Evolutionary conservation across 768 basidiomycete species (phyloP).

Genomic region (Suillus weaverae): DNA sequence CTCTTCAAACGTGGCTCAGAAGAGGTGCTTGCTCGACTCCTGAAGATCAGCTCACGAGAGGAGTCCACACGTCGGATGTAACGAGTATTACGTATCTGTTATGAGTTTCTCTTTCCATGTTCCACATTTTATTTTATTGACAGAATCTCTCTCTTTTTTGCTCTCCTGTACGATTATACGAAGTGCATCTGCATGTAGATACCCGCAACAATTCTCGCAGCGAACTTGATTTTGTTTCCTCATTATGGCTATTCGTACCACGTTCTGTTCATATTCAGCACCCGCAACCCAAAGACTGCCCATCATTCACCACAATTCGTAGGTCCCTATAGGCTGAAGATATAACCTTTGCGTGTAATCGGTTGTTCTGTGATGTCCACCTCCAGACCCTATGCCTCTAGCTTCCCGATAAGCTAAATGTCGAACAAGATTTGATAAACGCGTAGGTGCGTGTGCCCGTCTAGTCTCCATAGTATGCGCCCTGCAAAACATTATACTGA

Average conservation of each 20-base stretch:
- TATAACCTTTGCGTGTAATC: not conserved
- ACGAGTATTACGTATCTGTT: slow-evolving; percentile 1
- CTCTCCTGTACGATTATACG: not conserved
- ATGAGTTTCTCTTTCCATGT: slow-evolving; percentile 1
- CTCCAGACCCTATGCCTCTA: slow-evolving; percentile 14
- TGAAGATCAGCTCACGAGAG: slow-evolving; percentile 77
- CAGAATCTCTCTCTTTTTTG: not conserved
- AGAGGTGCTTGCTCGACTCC: slow-evolving; percentile 80
- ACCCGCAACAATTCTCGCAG: not conserved
- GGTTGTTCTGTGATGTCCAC: not conserved
- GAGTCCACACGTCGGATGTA: slow-evolving; percentile 37
- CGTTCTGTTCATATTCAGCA: not conserved
- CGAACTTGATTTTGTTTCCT: not conserved
- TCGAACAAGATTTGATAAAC: slow-evolving; percentile 27
- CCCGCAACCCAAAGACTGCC: not conserved
- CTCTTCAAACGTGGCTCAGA: slow-evolving; percentile 86
- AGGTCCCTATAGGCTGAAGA: no score
- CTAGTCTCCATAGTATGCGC: slow-evolving; percentile 30
- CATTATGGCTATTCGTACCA: not conserved
- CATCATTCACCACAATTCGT: no score
- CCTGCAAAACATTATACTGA: slow-evolving; percentile 6
- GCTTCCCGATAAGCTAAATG: slow-evolving; percentile 28
- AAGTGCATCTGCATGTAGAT: slow-evolving; percentile 1
- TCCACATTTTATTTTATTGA: not conserved
- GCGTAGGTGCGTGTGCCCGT: slow-evolving; percentile 32